Base-by-base conservation (phyloP, 2,329 filamentous ascomycete genomes). In the Ophiocordyceps robertsii region DNA sequence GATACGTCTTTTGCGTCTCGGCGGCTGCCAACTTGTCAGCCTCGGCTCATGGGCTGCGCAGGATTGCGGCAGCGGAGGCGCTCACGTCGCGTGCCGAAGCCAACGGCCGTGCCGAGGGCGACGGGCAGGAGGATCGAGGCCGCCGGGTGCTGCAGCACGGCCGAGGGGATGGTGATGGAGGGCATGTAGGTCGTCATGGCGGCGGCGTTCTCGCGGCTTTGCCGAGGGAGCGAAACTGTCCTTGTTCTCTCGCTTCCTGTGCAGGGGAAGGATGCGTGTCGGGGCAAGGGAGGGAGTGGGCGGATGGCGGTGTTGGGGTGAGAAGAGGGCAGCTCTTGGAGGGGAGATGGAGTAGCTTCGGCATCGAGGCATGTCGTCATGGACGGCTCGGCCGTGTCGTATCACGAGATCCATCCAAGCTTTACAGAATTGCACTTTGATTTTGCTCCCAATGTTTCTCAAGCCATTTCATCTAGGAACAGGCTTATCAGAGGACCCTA, bases 131-230 rank as follows among this genome's bases (percentile, higher is more conserved):
- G 72, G 47, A 92, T 76, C 16, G 85, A 83, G 27, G 75, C 70
- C 8, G 84, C 80, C 5, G 84, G 77, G 57, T 75, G 80, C 54
- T 77, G 71, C 60, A 93, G 89, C 49, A 89, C 63, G 50, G 74
- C 68, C 38, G 72, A 65, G 2, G 87, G 86, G 16, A 94, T 70
- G 19, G 84, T 88, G 49, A 93, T 64, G 33, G 77, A 80, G n/a
- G 84, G 80, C 46, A 92, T 77, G 60, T 83, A 82, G 47, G 84
- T 80, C 11, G 84, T 89, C 85, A 92, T 93, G 37, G 47, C 71
- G 13, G 24, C 24, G 24, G 24, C 9, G 3, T 19, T 27, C 24
- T 27, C 9, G 24, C 24, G 24, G n/a, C 7, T 3, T 27, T 27
- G 24, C 24, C 9, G 24, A 9, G 9, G 6, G 19, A 9, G 24